phyloP scores from a whole-genome alignment of 192 early-diverging fungal genomes.

The Backusella mclennaniae region DNA sequence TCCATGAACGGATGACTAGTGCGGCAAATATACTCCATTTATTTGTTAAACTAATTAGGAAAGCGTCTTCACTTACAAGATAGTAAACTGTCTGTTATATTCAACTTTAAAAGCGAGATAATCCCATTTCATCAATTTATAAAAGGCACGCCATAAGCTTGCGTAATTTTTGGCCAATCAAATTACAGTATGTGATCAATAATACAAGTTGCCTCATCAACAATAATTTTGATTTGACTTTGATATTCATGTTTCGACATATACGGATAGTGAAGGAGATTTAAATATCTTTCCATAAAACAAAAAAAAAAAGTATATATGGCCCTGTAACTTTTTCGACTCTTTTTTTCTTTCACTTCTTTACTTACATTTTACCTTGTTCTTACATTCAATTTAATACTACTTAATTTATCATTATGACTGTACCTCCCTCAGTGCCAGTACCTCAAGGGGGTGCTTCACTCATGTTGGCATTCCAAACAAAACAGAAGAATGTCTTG shows the following conservation, averaged over 20 bases:
- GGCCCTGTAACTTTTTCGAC: not conserved
- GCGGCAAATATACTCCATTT: not conserved
- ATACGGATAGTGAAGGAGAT: slow-evolving; percentile 4
- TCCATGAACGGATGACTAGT: not conserved
- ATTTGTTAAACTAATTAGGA: slow-evolving; percentile 4
- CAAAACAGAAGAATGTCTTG: slow-evolving; percentile 52
- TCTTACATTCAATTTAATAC: not conserved
- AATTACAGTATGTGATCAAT: not conserved
- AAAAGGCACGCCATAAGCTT: slow-evolving; percentile 15
- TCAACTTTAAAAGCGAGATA: not conserved
- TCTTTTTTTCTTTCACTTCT: not conserved
- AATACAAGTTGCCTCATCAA: slow-evolving; percentile 17
- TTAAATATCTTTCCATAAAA: not conserved
- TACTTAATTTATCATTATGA: not conserved
- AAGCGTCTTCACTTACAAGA: not conserved
- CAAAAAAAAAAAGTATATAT: slow-evolving; percentile 58
- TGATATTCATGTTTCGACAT: not conserved
- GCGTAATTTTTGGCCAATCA: slow-evolving; percentile 23
- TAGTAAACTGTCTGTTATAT: not conserved
- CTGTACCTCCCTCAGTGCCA: slow-evolving; percentile 15
- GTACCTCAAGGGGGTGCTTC: slow-evolving; percentile 40
- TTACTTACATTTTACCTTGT: not conserved
- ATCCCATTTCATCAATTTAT: not conserved
- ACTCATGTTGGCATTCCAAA: slow-evolving; percentile 61
- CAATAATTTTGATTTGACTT: slow-evolving; percentile 22